A percentile compares a stretch with the other conserved stretches of the same genome.
These are phyloP conservation scores for Camelina laxa DNA, from an alignment of 345 rosid genomes.

Conservation along the genomic window DNA sequence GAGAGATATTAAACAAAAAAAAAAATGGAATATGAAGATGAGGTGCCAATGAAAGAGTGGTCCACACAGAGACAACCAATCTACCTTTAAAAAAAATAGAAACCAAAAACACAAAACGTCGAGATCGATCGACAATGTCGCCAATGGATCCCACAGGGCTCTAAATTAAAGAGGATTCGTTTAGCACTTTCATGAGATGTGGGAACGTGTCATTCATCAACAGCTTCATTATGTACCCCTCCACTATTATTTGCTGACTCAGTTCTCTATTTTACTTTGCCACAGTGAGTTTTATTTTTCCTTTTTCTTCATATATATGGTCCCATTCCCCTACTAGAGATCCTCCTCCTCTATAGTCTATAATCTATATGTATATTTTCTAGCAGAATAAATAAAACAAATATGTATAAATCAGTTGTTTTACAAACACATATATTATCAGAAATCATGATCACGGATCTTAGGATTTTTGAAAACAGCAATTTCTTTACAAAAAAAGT, in stretches of 20 bases:
- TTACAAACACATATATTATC: no score
- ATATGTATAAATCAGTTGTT: no score
- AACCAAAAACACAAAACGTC: conserved; percentile 29
- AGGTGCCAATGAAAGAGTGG: conserved; percentile 43
- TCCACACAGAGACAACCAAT: conserved; percentile 36
- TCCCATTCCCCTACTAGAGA: conserved; percentile 10
- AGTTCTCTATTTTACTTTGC: conserved; percentile 23
- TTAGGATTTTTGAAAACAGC: not conserved
- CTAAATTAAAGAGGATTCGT: conserved; percentile 39
- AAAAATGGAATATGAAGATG: conserved; percentile 35
- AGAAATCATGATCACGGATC: not conserved
- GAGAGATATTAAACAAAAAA: not conserved
- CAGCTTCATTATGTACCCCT: conserved; percentile 27
- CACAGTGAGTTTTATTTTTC: not conserved
- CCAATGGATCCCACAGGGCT: conserved; percentile 30
- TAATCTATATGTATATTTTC: no score
- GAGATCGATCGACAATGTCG: conserved; percentile 35
- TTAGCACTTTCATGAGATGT: conserved; percentile 45
- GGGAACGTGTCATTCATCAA: conserved; percentile 40
- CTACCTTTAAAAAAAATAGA: not conserved
- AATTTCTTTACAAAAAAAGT: not conserved
- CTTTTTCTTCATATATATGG: conserved; percentile 10
- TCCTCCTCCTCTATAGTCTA: no score
- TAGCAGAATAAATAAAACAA: no score
- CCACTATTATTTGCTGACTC: conserved; percentile 46